A percentile compares a stretch with the other conserved stretches of the same genome.
phyloP scores from a whole-genome alignment of 2,329 filamentous ascomycete species.

The Colletotrichum plurivorum region DNA sequence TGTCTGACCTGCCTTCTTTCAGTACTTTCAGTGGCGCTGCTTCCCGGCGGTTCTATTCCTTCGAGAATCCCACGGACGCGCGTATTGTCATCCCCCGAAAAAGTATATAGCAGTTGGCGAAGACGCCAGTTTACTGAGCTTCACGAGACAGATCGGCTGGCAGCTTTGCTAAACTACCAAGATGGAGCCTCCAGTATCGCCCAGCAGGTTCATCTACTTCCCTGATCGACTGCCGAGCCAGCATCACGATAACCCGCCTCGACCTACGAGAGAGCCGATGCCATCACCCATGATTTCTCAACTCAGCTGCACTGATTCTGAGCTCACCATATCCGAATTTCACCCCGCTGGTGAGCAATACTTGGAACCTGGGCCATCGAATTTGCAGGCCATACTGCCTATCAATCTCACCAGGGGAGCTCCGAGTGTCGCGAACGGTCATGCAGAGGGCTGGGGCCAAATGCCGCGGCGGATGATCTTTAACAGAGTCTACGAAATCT shows the following conservation, averaged over 20 bases:
- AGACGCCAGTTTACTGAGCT: neutral
- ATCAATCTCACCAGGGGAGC: neutral
- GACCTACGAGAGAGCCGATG: neutral
- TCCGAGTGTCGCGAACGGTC: neutral
- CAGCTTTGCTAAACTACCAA: neutral
- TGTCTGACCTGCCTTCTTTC: neutral
- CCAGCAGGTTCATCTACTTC: slow-evolving; percentile 35
- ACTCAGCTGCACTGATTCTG: no score
- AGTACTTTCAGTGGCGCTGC: neutral
- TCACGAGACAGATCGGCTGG: neutral
- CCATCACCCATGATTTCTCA: neutral
- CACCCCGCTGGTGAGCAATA: neutral
- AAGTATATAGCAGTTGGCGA: neutral
- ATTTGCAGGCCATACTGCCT: neutral
- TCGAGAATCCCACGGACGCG: neutral
- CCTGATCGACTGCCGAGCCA: neutral
- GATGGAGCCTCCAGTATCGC: slow-evolving; percentile 13
- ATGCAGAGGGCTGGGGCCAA: neutral
- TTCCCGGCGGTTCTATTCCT: neutral
- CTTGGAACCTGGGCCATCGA: neutral
- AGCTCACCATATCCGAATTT: no score
- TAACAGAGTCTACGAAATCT: slow-evolving; percentile 42
- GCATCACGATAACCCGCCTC: neutral
- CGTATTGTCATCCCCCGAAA: neutral
- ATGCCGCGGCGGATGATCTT: neutral